Percentiles rank a stretch among this genome's conserved stretches.
These are phyloP conservation scores for Zasmidium citrigriseum DNA, from an alignment of 2,329 filamentous ascomycete genomes.

Conservation along the genomic window DNA sequence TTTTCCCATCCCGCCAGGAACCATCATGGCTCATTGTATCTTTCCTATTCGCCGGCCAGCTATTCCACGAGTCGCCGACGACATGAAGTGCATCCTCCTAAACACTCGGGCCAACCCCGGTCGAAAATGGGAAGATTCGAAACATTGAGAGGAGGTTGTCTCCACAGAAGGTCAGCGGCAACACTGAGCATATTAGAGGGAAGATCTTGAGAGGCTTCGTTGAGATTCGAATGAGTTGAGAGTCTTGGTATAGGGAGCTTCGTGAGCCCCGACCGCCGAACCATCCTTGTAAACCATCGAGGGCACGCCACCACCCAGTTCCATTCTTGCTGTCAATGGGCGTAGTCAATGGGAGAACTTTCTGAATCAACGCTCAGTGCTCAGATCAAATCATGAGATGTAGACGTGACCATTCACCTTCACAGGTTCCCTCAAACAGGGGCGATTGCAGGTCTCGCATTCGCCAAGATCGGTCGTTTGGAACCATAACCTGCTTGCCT, in stretches of 20 bases:
- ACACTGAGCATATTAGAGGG: neutral
- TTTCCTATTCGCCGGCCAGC: neutral
- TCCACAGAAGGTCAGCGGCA: neutral
- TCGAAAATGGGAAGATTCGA: neutral
- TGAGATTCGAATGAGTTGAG: neutral
- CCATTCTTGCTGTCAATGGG: neutral
- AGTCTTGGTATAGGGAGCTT: neutral
- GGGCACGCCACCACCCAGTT: neutral
- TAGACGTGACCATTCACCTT: neutral
- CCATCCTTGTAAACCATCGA: neutral
- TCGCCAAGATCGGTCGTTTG: constrained; percentile 3
- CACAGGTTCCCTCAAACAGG: neutral
- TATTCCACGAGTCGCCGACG: neutral
- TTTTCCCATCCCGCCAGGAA: too few species aligned
- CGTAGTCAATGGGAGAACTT: neutral
- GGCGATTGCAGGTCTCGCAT: constrained; percentile 1
- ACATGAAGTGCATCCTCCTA: too few species aligned
- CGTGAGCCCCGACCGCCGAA: neutral
- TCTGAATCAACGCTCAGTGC: neutral
- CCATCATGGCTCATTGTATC: neutral
- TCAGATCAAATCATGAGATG: neutral
- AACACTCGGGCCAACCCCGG: neutral
- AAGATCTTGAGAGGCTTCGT: neutral
- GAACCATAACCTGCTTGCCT: constrained; percentile 2
- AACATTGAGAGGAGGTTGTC: neutral